Conservation (phyloP, 768 basidiomycete genomes). For the Mycena maculata region DNA sequence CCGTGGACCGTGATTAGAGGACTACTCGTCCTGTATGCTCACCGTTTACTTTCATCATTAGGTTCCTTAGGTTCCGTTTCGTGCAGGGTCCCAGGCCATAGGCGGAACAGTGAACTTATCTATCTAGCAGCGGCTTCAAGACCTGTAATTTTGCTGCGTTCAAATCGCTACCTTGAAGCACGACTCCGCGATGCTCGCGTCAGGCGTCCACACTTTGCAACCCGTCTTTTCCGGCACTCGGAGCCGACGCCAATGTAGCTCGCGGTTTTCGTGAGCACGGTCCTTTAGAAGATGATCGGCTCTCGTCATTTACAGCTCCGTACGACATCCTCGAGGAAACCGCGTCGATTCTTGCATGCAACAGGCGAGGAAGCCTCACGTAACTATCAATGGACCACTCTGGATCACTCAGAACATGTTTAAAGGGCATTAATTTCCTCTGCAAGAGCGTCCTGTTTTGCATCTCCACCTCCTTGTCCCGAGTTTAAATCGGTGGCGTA, state of each 20-base stretch:
- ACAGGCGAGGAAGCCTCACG: neutral
- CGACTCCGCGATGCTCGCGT: neutral
- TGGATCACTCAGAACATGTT: slow-evolving; percentile 2
- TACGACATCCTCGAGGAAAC: slow-evolving; percentile 6
- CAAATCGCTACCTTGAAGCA: neutral
- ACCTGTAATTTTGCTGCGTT: neutral
- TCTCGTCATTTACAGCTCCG: slow-evolving; percentile 1
- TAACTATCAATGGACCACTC: neutral
- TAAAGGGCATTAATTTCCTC: neutral
- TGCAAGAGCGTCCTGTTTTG: neutral
- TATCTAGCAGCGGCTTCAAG: neutral
- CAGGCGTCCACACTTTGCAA: neutral
- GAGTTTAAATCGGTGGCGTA: neutral
- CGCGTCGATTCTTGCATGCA: neutral
- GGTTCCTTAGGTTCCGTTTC: neutral
- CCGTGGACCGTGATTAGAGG: too few relatives aligned
- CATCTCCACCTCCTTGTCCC: neutral
- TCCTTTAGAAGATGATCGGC: neutral
- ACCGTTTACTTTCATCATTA: too few relatives aligned
- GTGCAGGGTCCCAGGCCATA: neutral
- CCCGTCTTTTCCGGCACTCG: neutral
- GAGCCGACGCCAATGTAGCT: too few relatives aligned
- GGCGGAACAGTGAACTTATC: slow-evolving; percentile 2
- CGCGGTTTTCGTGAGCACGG: too few relatives aligned
- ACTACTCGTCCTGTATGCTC: too few relatives aligned